phyloP scores from a whole-genome alignment of 768 basidiomycete species.

The Naganishia vishniacii region DNA sequence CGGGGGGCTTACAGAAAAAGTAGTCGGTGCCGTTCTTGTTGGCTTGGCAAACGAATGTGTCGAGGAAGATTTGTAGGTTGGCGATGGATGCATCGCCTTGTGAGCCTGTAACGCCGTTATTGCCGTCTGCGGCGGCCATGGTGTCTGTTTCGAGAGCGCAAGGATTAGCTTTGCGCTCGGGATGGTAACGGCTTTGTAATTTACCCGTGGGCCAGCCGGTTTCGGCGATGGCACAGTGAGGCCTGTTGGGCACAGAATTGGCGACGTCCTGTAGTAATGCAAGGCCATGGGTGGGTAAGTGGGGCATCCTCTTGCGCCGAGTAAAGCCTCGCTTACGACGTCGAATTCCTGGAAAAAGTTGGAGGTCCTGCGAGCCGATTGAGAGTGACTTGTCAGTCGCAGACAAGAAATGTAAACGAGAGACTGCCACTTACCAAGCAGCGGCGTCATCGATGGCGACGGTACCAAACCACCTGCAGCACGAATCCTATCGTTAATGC shows the following conservation, averaged over 20 bases:
- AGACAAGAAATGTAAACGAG: too few relatives aligned
- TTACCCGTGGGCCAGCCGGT: constrained; percentile 55
- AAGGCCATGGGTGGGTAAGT: too few relatives aligned
- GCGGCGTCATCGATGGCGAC: constrained; percentile 64
- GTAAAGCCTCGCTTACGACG: constrained; percentile 47
- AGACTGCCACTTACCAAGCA: constrained; percentile 53
- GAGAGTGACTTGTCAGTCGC: too few relatives aligned
- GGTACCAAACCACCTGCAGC: constrained; percentile 70
- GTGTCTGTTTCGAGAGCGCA: neutral
- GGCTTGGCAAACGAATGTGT: constrained; percentile 81
- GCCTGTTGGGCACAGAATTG: constrained; percentile 60
- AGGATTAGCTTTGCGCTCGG: too few relatives aligned
- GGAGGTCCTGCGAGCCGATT: constrained; percentile 55
- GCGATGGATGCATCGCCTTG: constrained; percentile 51
- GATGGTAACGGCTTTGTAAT: too few relatives aligned
- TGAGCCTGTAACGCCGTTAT: constrained; percentile 65
- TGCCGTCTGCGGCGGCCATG: constrained; percentile 35
- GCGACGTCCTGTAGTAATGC: constrained; percentile 50
- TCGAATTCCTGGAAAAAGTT: constrained; percentile 69
- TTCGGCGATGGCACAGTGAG: constrained; percentile 86
- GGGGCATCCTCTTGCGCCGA: constrained; percentile 15
- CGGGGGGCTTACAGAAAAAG: constrained; percentile 57
- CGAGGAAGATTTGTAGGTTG: constrained; percentile 64
- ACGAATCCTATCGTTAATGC: neutral
- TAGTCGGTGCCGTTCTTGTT: constrained; percentile 75